Evolutionary conservation across 805 yeast species (phyloP).

Genomic region (Sugiyamaella americana): DNA sequence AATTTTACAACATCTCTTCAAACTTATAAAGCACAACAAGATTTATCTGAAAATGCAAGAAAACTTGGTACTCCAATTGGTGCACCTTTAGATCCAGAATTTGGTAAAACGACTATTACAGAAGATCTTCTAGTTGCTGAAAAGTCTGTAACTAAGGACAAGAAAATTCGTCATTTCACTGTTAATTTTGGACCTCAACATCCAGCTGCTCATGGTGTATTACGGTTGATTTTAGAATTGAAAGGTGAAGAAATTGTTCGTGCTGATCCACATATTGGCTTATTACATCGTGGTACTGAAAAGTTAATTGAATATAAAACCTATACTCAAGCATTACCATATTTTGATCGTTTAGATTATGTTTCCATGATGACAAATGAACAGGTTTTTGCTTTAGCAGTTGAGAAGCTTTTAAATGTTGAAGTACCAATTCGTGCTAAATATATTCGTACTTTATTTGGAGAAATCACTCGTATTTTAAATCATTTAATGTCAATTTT

Average conservation of each 20-base stretch:
- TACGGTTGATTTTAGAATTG: slow-evolving; percentile 76
- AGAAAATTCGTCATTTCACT: slow-evolving; percentile 76
- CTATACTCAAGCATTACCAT: slow-evolving; percentile 81
- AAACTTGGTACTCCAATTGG: slow-evolving; percentile 26
- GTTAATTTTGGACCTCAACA: slow-evolving; percentile 91
- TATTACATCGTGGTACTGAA: slow-evolving; percentile 84
- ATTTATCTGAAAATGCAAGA: neutral
- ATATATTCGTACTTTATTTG: slow-evolving; percentile 78
- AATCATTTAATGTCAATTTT: slow-evolving; percentile 83
- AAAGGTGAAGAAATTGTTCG: slow-evolving; percentile 86
- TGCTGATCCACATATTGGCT: slow-evolving; percentile 84
- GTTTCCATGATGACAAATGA: slow-evolving; percentile 87
- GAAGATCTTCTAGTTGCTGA: slow-evolving; percentile 26
- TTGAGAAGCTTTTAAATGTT: slow-evolving; percentile 74
- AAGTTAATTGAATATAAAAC: slow-evolving; percentile 82
- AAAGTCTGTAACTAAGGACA: slow-evolving; percentile 20
- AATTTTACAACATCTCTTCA: neutral
- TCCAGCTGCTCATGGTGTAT: slow-evolving; percentile 92
- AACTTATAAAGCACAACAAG: neutral
- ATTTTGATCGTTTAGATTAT: slow-evolving; percentile 81
- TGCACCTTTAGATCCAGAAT: slow-evolving; percentile 28
- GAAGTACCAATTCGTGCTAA: slow-evolving; percentile 83
- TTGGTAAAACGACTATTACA: slow-evolving; percentile 27
- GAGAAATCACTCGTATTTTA: slow-evolving; percentile 76
- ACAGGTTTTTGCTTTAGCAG: slow-evolving; percentile 75